A percentile compares a stretch with the other conserved stretches of the same genome.
phyloP scores from a whole-genome alignment of 2,329 filamentous ascomycete genomes.

The Chrysoporthe puriensis region DNA sequence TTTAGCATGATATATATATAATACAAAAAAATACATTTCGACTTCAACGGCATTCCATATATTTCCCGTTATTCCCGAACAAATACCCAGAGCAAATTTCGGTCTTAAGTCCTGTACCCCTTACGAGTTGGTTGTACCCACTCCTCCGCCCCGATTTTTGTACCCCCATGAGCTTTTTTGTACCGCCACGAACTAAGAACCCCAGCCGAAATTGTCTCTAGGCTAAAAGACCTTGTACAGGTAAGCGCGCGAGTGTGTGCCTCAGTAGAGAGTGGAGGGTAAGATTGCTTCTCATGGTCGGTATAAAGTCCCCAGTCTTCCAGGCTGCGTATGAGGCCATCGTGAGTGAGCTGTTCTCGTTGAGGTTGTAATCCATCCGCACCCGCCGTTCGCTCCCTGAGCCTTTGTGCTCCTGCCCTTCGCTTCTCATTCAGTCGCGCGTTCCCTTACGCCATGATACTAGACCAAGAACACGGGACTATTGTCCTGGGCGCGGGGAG shows the following conservation, averaged over 20 bases:
- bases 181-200: too few relatives aligned
- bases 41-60: too few relatives aligned
- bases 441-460: neutral
- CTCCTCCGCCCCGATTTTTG: too few relatives aligned
- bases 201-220: neutral
- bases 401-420: neutral
- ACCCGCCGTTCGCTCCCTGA: neutral
- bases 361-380: neutral
- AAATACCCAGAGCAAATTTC: too few relatives aligned
- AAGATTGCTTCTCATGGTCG: neutral
- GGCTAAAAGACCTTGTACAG: neutral
- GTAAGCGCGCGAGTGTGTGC: neutral
- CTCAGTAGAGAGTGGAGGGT: neutral
- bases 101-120: too few relatives aligned
- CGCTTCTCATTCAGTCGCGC: neutral
- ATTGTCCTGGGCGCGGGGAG: slow-evolving; percentile 16
- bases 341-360: neutral
- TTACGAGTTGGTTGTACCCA: too few relatives aligned
- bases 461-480: slow-evolving; percentile 7
- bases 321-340: neutral
- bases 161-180: too few relatives aligned
- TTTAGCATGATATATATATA: too few relatives aligned
- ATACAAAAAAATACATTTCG: too few relatives aligned
- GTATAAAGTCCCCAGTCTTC: neutral
- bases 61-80: too few relatives aligned